These are phyloP conservation scores for Dorcoceras hygrometricum DNA, from an alignment of 257 asterid genomes.

Conservation along the genomic window DNA sequence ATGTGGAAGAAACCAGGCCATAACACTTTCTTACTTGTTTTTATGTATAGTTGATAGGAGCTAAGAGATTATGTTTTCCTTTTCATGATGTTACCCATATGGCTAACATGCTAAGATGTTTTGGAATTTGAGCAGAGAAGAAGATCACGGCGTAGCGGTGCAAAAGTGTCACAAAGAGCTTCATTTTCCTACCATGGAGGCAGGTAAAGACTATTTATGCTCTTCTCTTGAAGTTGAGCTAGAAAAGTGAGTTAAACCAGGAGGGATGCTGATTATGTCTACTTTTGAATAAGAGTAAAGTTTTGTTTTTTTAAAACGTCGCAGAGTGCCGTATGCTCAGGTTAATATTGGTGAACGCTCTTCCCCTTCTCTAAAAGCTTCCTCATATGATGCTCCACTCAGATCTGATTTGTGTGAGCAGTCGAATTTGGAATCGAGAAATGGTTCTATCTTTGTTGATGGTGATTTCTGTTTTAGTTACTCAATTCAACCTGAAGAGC, in stretches of 20 bases:
- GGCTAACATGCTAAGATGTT: slow-evolving; percentile 22
- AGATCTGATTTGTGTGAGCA: slow-evolving; percentile 54
- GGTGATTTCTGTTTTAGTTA: slow-evolving; percentile 48
- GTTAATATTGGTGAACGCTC: slow-evolving; percentile 40
- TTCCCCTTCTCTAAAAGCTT: slow-evolving; percentile 46
- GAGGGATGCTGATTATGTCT: slow-evolving; percentile 17
- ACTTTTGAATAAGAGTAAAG: slow-evolving; percentile 10
- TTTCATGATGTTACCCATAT: neutral
- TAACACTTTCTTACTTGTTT: neutral
- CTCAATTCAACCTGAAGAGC: slow-evolving; percentile 58
- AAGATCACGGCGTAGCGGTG: slow-evolving; percentile 59
- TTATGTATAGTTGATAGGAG: neutral
- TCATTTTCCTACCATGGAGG: slow-evolving; percentile 59
- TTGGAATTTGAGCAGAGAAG: slow-evolving; percentile 65
- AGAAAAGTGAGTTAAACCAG: slow-evolving; percentile 7
- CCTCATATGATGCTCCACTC: slow-evolving; percentile 42
- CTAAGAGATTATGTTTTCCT: neutral
- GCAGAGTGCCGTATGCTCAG: slow-evolving; percentile 51
- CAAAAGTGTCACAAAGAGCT: slow-evolving; percentile 49
- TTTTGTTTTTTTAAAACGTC: slow-evolving; percentile 25
- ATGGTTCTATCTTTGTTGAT: slow-evolving; percentile 46
- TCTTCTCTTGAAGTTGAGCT: slow-evolving; percentile 20
- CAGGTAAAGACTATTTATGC: slow-evolving; percentile 50
- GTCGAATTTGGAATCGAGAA: slow-evolving; percentile 48
- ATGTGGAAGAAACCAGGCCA: neutral